Conservation (phyloP, 352 stramenopile species). For the Globisporangium canariense region DNA sequence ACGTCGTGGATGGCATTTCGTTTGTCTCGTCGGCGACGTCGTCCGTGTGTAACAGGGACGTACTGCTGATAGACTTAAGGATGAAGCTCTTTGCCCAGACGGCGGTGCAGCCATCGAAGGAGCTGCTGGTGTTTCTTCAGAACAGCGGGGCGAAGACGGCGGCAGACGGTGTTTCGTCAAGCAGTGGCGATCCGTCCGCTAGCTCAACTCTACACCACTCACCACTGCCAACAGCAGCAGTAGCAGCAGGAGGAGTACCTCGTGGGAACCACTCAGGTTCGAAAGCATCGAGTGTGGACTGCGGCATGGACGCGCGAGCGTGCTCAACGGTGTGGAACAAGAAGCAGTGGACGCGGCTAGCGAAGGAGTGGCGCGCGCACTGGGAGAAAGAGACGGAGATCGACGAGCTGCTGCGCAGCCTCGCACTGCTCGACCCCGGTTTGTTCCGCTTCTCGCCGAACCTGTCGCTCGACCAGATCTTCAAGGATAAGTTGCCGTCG, state of each 20-base stretch:
- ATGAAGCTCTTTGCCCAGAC: constrained; percentile 43
- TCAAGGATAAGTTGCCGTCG: constrained; percentile 73
- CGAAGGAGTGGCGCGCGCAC: constrained; percentile 42
- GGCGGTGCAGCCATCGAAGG: constrained; percentile 34
- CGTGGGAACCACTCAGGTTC: neutral
- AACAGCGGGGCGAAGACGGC: constrained; percentile 19
- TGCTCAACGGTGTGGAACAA: constrained; percentile 37
- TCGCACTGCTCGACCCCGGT: constrained; percentile 28
- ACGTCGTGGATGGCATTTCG: constrained; percentile 39
- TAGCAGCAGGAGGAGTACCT: neutral
- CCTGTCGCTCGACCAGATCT: constrained; percentile 61
- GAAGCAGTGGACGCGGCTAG: constrained; percentile 39
- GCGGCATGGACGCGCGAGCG: constrained; percentile 14
- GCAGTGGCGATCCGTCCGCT: constrained; percentile 3
- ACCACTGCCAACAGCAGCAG: neutral
- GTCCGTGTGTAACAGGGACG: constrained; percentile 24
- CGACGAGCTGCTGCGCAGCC: constrained; percentile 27
- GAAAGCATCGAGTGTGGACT: constrained; percentile 15
- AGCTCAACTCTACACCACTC: constrained; percentile 9
- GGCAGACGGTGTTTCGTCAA: neutral
- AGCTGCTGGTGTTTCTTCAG: constrained; percentile 42
- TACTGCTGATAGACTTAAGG: constrained; percentile 46
- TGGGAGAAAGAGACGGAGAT: constrained; percentile 46
- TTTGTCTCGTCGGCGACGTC: constrained; percentile 57
- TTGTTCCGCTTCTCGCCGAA: constrained; percentile 23